These are phyloP conservation scores for Delonix regia DNA, from an alignment of 306 rosid genomes.

Conservation along the genomic window DNA sequence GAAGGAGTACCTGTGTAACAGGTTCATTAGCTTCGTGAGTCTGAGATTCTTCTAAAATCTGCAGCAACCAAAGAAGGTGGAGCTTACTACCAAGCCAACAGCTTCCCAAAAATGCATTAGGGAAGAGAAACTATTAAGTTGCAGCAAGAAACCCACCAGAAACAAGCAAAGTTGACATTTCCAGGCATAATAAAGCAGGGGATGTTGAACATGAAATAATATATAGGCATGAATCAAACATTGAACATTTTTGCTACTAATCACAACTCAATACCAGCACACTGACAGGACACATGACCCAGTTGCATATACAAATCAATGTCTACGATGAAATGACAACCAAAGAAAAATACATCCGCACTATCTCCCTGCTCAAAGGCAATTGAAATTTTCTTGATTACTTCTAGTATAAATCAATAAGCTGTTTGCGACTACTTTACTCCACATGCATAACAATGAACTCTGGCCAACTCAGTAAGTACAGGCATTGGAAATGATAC, in stretches of 20 bases:
- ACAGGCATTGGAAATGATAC: constrained; percentile 31
- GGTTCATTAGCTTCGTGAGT: background rate
- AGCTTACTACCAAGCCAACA: constrained; percentile 13
- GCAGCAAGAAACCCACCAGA: background rate
- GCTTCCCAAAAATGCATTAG: constrained; percentile 9
- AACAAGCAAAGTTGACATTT: constrained; percentile 11
- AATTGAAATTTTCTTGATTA: background rate
- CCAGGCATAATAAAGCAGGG: background rate
- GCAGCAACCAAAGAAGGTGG: constrained; percentile 32
- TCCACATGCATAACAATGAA: background rate
- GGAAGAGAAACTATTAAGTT: constrained; percentile 9
- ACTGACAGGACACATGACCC: background rate
- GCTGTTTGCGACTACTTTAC: background rate
- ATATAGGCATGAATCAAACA: constrained; percentile 8
- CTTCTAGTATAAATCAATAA: background rate
- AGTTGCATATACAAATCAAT: background rate
- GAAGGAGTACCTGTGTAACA: constrained; percentile 38
- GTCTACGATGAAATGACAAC: background rate
- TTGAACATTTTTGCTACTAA: background rate
- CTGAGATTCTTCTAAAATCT: constrained; percentile 30
- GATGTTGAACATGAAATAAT: background rate
- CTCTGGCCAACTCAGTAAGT: background rate
- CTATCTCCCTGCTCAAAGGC: background rate
- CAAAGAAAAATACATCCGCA: background rate
- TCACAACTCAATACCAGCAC: background rate